phyloP scores from a whole-genome alignment of 169 alveolate genomes.

The Plasmodium relictum region DNA sequence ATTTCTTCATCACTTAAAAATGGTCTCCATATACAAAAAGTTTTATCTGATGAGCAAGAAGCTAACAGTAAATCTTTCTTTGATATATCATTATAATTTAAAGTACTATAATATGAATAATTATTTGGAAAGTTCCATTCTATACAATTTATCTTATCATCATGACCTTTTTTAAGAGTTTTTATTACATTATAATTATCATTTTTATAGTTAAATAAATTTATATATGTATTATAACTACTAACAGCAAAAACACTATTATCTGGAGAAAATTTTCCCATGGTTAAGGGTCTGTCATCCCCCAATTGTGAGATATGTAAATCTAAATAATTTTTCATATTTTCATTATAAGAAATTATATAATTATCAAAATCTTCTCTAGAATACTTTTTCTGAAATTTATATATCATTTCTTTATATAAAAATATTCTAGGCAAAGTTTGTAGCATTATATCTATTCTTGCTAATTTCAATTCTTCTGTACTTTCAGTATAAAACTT shows the following conservation, averaged over 20 bases:
- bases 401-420: conserved; percentile 79
- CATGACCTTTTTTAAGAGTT: conserved; percentile 79
- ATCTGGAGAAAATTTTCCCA: conserved; percentile 86
- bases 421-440: conserved; percentile 75
- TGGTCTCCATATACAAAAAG: conserved; percentile 84
- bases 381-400: conserved; percentile 78
- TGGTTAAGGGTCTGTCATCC: conserved; percentile 86
- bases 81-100: conserved; percentile 39
- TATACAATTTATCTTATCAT: conserved; percentile 84
- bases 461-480: conserved; percentile 77
- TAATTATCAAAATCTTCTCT: conserved; percentile 82
- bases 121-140: conserved; percentile 83
- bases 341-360: conserved; percentile 79
- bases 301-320: conserved; percentile 84
- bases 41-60: conserved; percentile 84
- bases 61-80: conserved; percentile 80
- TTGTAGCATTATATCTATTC: conserved; percentile 78
- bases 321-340: conserved; percentile 78
- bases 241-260: conserved; percentile 80
- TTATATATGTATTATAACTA: conserved; percentile 74
- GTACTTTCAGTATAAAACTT: conserved; percentile 83
- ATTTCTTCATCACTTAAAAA: conserved; percentile 54
- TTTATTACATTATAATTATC: conserved; percentile 75
- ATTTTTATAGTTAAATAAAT: conserved; percentile 76
- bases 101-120: conserved; percentile 77